A percentile compares a stretch with the other conserved stretches of the same genome.
phyloP scores from a whole-genome alignment of 768 basidiomycete genomes.

The Mycena indigotica region DNA sequence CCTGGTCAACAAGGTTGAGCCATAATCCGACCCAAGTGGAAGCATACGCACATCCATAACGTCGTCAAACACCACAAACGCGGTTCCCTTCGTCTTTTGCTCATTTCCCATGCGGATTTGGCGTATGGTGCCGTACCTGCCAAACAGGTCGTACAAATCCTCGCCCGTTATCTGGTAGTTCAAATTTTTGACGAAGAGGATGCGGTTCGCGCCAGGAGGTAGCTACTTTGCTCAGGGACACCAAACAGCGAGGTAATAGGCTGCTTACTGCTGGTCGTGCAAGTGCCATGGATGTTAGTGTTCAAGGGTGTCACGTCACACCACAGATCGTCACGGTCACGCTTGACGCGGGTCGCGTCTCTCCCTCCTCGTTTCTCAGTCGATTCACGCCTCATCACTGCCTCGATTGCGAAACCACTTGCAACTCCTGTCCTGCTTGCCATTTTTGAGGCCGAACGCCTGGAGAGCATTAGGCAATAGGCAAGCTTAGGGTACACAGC shows the following conservation, averaged over 20 bases:
- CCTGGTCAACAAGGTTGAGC: conserved; percentile 49
- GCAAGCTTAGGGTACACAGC: no score
- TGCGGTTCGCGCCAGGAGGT: conserved; percentile 89
- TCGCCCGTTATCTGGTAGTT: conserved; percentile 92
- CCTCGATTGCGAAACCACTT: no score
- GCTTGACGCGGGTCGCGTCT: neutral
- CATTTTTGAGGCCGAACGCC: no score
- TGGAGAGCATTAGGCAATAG: no score
- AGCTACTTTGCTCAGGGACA: conserved; percentile 47
- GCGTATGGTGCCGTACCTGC: conserved; percentile 94
- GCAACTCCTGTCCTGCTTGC: no score
- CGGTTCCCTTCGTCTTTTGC: conserved; percentile 91
- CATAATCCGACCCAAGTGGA: conserved; percentile 2
- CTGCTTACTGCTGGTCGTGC: neutral
- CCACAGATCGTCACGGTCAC: neutral
- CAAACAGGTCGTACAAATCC: conserved; percentile 95
- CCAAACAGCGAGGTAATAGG: neutral
- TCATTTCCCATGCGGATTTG: conserved; percentile 94
- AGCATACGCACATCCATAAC: conserved; percentile 81
- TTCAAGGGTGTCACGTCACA: neutral
- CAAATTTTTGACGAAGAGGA: conserved; percentile 91
- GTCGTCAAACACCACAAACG: conserved; percentile 95
- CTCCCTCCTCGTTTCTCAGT: no score
- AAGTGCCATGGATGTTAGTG: neutral
- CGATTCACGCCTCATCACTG: no score